Conservation (phyloP, 345 rosid species). For the Aquilaria yunnanensis region DNA sequence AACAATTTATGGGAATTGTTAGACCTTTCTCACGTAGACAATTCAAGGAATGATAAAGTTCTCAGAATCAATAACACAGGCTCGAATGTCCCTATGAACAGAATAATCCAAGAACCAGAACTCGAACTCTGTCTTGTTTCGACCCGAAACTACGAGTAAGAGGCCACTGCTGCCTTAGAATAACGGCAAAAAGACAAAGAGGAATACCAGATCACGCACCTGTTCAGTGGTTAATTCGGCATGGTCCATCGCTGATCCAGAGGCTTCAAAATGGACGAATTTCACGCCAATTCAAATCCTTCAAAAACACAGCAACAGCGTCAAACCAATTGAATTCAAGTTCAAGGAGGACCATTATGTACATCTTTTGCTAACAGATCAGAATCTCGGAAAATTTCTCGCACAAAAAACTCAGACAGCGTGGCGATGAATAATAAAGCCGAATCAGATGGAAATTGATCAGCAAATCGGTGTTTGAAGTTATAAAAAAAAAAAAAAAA, state of each 20-base stretch:
- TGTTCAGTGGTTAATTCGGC: slow-evolving; percentile 71
- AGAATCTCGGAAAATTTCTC: background rate
- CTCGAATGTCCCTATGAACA: too few species aligned
- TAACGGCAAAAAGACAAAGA: slow-evolving; percentile 2
- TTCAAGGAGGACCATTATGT: background rate
- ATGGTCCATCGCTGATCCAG: slow-evolving; percentile 52
- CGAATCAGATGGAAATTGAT: background rate
- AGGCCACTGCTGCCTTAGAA: too few species aligned
- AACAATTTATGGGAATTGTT: too few species aligned
- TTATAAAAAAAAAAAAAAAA: too few species aligned
- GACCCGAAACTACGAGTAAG: too few species aligned
- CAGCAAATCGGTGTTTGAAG: too few species aligned
- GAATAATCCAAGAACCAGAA: too few species aligned
- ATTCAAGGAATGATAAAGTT: too few species aligned
- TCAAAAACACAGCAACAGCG: slow-evolving; percentile 5
- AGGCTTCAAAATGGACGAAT: slow-evolving; percentile 21
- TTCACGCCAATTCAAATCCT: slow-evolving; percentile 24
- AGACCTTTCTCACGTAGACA: too few species aligned
- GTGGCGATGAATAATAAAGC: background rate
- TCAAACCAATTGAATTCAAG: background rate
- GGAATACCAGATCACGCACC: slow-evolving; percentile 39
- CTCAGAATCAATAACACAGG: too few species aligned
- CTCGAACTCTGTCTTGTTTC: too few species aligned
- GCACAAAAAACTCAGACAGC: background rate
- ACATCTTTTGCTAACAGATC: background rate